Percentiles rank a stretch among this genome's conserved stretches.
Evolutionary conservation across 1,139 yeast species (phyloP).

Genomic region (Taphrina betulina): DNA sequence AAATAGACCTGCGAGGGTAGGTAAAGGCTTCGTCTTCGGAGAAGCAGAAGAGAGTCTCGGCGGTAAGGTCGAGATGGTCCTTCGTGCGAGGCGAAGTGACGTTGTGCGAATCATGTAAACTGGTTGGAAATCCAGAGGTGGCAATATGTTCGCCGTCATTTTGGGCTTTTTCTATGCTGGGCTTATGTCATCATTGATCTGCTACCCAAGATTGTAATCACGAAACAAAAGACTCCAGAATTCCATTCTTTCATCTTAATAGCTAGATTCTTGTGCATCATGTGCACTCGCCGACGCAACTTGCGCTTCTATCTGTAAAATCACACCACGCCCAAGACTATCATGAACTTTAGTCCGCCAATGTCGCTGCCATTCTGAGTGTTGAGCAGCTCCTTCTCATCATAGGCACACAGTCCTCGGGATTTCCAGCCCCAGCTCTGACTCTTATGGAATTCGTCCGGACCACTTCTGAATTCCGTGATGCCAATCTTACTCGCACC

Average conservation of each 20-base stretch:
- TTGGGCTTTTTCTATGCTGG: too few relatives aligned
- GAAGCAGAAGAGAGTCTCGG: too few relatives aligned
- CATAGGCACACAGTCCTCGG: slow-evolving; percentile 48
- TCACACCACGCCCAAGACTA: slow-evolving; percentile 50
- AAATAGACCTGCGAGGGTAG: slow-evolving; percentile 29
- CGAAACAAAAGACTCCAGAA: too few relatives aligned
- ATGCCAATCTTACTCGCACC: slow-evolving; percentile 46
- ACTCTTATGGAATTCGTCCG: slow-evolving; percentile 53
- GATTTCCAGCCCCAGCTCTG: slow-evolving; percentile 63
- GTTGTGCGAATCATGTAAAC: slow-evolving; percentile 2
- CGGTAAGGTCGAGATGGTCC: neutral
- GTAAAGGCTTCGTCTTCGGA: slow-evolving; percentile 25
- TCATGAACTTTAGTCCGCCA: slow-evolving; percentile 51
- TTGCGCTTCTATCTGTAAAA: neutral
- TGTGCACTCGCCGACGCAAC: neutral
- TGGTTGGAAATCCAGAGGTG: too few relatives aligned
- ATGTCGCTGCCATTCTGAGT: slow-evolving; percentile 43
- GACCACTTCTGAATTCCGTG: slow-evolving; percentile 55
- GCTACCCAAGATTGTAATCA: too few relatives aligned
- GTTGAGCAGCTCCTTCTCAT: slow-evolving; percentile 19
- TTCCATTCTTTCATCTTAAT: too few relatives aligned
- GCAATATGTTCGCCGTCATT: too few relatives aligned
- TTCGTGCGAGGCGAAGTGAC: slow-evolving; percentile 3
- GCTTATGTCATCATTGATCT: too few relatives aligned
- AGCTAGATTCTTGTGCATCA: too few relatives aligned